Conservation (phyloP, 2,329 filamentous ascomycete species). For the Stachybotrys chartarum region DNA sequence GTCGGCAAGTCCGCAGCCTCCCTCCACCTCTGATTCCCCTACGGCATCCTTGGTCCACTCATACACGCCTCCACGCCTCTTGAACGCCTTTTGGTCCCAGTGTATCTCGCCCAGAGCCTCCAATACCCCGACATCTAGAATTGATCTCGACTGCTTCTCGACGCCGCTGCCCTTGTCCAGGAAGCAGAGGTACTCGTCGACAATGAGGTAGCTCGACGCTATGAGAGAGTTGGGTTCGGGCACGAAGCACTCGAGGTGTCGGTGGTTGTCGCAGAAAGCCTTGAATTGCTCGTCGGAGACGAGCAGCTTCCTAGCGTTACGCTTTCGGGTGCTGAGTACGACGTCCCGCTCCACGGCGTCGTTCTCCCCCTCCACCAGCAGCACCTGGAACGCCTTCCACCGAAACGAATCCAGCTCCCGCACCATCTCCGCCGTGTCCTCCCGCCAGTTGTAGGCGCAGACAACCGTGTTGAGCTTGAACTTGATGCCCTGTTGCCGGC, state of each 20-base stretch:
- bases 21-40: not conserved
- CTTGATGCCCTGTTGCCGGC: conserved; percentile 36
- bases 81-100: conserved; percentile 39
- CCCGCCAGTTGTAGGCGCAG: conserved; percentile 37
- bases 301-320: conserved; percentile 34
- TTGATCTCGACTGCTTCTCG: conserved; percentile 20
- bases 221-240: conserved; percentile 44
- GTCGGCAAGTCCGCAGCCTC: not conserved
- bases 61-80: conserved; percentile 38
- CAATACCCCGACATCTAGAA: conserved; percentile 39
- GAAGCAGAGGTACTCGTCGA: conserved; percentile 46
- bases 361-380: conserved; percentile 47
- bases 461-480: conserved; percentile 54
- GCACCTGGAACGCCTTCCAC: conserved; percentile 49
- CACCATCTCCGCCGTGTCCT: conserved; percentile 39
- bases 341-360: conserved; percentile 22
- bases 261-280: conserved; percentile 36
- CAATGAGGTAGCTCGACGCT: conserved; percentile 41
- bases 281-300: conserved; percentile 39
- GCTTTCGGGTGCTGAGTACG: conserved; percentile 16
- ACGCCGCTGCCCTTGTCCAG: conserved; percentile 32
- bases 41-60: conserved; percentile 27
- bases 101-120: conserved; percentile 33
- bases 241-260: conserved; percentile 32
- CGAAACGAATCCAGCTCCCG: conserved; percentile 36